Evolutionary conservation across 2,329 filamentous ascomycete genomes (phyloP), one percentile per base, ranked within the genome.

Genomic region (Ceratocystis huliohia): DNA sequence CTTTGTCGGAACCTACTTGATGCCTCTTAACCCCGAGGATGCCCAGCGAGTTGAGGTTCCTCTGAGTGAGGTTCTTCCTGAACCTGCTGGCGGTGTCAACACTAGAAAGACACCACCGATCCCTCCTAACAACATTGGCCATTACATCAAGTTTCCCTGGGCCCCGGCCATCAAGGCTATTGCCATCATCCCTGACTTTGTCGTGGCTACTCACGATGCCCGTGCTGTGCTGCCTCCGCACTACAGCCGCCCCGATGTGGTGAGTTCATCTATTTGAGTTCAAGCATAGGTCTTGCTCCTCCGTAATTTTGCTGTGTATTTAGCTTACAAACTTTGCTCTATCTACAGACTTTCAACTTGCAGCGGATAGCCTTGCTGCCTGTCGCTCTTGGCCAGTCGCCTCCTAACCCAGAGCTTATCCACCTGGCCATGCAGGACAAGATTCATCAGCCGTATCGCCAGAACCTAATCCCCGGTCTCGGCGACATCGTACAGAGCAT

Each of bases 401-500:
- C 94, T 8, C 93, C 92, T 1, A 88, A 96, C 73, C 88, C 94
- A 25, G 88, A 95, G 72, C 88, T 96, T 76, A 99, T 99, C 75
- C 95, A 95, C 78, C 86, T 95, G 61, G 93, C 92, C 61, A 99
- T 99, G 94, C 94, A 97, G 78, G 94, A 99, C 79, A 96, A 92
- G 77, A 85, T 99, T 69, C 94, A 99, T 78, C 94, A 99, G 77
- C 94, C 91, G 56, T 97, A 99, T 79, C 88, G 94, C 65, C 88
- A 94, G 77, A 88, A 84, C 1, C 83, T 99, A 69, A 96, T 99
- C 71, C 94, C 94, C 0, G 94, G 93, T 0, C 82, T 99, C 67
- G 88, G 89, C 17, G 88, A 96, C 74, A 93, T 99, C 65, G 85
- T 99, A 64, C 85, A 91, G 74, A 93, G 88, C 68, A 92, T 97